phyloP scores from a whole-genome alignment of 108 stramenopile genomes.

The Skeletonema marinoi region DNA sequence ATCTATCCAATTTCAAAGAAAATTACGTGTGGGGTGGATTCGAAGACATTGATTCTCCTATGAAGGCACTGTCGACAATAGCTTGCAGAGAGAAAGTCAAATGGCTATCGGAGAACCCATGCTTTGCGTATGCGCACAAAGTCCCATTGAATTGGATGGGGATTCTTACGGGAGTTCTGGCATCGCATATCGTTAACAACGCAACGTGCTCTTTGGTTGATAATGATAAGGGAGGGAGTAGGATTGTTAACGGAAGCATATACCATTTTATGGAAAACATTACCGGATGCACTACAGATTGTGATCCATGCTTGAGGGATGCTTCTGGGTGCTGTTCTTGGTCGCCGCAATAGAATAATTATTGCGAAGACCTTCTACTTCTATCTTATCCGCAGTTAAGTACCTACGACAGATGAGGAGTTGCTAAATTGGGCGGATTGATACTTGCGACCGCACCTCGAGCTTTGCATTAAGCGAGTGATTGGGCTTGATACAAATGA shows the following conservation, averaged over 20 bases:
- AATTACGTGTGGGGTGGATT: conserved; percentile 17
- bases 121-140: conserved; percentile 16
- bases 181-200: conserved; percentile 6
- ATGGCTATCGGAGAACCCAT: conserved; percentile 1
- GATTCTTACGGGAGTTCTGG: conserved; percentile 1
- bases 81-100: neutral
- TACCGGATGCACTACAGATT: conserved; percentile 1
- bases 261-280: conserved; percentile 1
- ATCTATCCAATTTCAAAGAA: neutral
- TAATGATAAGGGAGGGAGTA: conserved; percentile 9
- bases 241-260: conserved; percentile 16
- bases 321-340: conserved; percentile 2
- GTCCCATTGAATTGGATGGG: conserved; percentile 15
- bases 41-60: neutral
- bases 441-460: too few species aligned
- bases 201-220: conserved; percentile 12
- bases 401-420: too few species aligned
- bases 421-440: too few species aligned
- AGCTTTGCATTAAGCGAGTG: too few species aligned
- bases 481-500: too few species aligned
- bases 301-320: conserved; percentile 25
- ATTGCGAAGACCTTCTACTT: too few species aligned
- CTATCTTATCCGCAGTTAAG: too few species aligned
- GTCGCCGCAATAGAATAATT: too few species aligned
- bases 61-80: too few species aligned